A percentile compares a stretch with the other conserved stretches of the same genome.
Evolutionary conservation across 1,139 yeast genomes (phyloP).

Genomic region (Sugiyamaella xylanicola): DNA sequence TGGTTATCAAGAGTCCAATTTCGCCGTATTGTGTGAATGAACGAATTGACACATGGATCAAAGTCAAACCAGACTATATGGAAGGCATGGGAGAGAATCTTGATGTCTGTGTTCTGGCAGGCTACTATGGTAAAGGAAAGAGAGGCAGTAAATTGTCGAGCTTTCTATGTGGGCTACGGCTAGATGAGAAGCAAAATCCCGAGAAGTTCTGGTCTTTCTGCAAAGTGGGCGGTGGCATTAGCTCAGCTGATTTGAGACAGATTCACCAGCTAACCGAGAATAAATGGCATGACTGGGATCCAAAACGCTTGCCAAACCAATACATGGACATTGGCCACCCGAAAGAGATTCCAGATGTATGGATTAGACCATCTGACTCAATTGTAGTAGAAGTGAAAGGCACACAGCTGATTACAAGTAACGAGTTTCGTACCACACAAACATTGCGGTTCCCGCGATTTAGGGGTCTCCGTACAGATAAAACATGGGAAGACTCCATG

Average conservation of each 20-base stretch:
- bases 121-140: constrained; percentile 65
- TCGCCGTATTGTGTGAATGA: constrained; percentile 63
- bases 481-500: constrained; percentile 57
- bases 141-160: constrained; percentile 50
- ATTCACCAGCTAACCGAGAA: constrained; percentile 61
- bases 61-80: constrained; percentile 87
- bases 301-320: constrained; percentile 43
- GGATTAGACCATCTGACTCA: constrained; percentile 81
- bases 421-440: constrained; percentile 61
- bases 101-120: constrained; percentile 79
- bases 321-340: constrained; percentile 39
- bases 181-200: constrained; percentile 42
- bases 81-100: constrained; percentile 84
- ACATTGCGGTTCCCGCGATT: constrained; percentile 81
- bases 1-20: constrained; percentile 68
- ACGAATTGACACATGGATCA: constrained; percentile 70
- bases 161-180: constrained; percentile 69
- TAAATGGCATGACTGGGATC: constrained; percentile 57
- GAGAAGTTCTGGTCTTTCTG: constrained; percentile 61
- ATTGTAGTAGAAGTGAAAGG: constrained; percentile 86
- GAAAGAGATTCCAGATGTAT: constrained; percentile 59
- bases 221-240: constrained; percentile 83
- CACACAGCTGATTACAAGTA: constrained; percentile 61
- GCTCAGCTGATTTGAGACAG: constrained; percentile 58
- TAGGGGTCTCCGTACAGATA: constrained; percentile 67